Evolutionary conservation across 2,329 filamentous ascomycete genomes (phyloP), one percentile per base, ranked within the genome.

Genomic region (Rhynchosporium agropyri): DNA sequence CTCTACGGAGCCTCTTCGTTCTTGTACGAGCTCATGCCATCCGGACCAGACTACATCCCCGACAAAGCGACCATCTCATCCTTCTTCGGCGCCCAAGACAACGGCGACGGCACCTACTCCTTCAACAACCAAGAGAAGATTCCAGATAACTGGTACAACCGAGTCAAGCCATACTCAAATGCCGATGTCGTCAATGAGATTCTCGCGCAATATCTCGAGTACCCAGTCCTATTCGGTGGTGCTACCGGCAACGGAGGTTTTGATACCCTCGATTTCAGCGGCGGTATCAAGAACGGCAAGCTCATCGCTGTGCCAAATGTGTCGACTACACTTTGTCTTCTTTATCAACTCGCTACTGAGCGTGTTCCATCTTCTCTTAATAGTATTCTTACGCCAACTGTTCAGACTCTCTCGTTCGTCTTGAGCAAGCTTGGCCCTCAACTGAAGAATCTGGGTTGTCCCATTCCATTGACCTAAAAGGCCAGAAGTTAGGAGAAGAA

Each of bases 191-290:
- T 73, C 6, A 56, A 28, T 4, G 74, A 81, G 69, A 80, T 81
- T 48, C 62, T 78, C 2, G 69, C 70, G 1, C 74, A 76, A 73
- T 80, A 81, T 63, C 63, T 76, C 26, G 67, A 74, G 65, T 72
- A 78, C 61, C 79, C 79, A 3, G 78, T 80, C 10, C 70, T 77
- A 0, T 79, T 80, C 57, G 78, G 79, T 43, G 78, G 79, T 45
- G 77, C 76, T 43, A 76, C 75, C 5, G 77, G 73, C 10, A 72
- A 70, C 31, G 74, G 75, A 29, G 71, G 72, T 58, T 79, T 79
- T 64, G 66, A 78, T 58, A 69, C 70, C 2, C 61, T 79, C 43
- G 74, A 73, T 58, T 79, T 77, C 55, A 74, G 73, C 13, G 66
- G 72, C 20, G 66, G 72, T 20, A 79, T 80, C 62, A 46, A 71